These are phyloP conservation scores for Scutellaria barbata DNA, from an alignment of 257 asterid genomes.

Conservation along the genomic window DNA sequence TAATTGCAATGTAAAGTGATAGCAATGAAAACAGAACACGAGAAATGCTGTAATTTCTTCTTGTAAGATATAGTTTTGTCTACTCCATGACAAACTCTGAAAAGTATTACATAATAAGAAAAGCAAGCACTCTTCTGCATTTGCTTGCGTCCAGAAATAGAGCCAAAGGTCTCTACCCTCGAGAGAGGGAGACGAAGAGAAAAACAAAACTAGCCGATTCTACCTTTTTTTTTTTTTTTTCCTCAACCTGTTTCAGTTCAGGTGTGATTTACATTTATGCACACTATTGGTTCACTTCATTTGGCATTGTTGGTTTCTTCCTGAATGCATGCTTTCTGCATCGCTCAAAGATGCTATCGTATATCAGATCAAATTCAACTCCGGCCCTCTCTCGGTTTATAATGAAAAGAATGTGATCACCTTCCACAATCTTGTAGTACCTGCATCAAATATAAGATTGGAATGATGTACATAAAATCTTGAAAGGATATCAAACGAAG, in stretches of 20 bases:
- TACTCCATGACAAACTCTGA: slow-evolving; percentile 1
- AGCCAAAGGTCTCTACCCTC: background rate
- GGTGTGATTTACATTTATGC: slow-evolving; percentile 21
- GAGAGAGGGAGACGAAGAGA: background rate
- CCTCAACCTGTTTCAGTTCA: background rate
- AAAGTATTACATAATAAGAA: slow-evolving; percentile 11
- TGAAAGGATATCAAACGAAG: background rate
- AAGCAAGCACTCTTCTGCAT: slow-evolving; percentile 18
- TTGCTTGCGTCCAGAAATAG: slow-evolving; percentile 18
- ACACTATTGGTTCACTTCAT: slow-evolving; percentile 48
- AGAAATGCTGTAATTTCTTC: background rate
- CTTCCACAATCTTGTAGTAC: slow-evolving; percentile 93
- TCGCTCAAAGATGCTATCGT: slow-evolving; percentile 90
- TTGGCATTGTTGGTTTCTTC: slow-evolving; percentile 65
- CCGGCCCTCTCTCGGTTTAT: slow-evolving; percentile 95
- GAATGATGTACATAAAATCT: background rate
- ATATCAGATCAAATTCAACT: slow-evolving; percentile 83
- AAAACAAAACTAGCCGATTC: background rate
- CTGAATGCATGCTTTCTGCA: slow-evolving; percentile 88
- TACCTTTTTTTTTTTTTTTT: background rate
- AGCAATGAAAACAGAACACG: background rate
- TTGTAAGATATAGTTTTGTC: background rate
- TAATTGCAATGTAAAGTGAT: too few species aligned
- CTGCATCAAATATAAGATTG: slow-evolving; percentile 40
- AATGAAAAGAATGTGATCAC: slow-evolving; percentile 92